A percentile compares a stretch with the other conserved stretches of the same genome.
phyloP scores from a whole-genome alignment of 2,329 filamentous ascomycete genomes.

The Claviceps sp. region DNA sequence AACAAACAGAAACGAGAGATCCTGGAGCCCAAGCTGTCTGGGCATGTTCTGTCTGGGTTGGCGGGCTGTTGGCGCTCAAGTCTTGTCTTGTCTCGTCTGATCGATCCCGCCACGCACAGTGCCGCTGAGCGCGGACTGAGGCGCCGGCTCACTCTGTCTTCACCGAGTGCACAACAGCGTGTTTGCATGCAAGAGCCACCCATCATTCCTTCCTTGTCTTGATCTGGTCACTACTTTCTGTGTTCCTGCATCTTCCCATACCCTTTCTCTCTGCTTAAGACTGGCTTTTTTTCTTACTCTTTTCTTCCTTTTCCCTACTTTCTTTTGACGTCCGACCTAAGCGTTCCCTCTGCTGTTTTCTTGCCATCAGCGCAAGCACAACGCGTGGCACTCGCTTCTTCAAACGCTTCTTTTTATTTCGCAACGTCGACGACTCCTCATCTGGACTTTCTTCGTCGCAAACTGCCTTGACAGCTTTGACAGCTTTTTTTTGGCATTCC shows the following conservation, averaged over 20 bases:
- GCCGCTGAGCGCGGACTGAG: no score
- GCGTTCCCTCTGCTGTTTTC: no score
- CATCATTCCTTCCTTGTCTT: conserved; percentile 4
- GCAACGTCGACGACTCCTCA: no score
- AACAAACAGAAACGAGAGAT: no score
- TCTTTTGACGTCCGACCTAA: no score
- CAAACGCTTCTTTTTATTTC: no score
- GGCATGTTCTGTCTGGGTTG: background rate
- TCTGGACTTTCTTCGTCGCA: background rate
- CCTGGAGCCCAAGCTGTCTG: background rate
- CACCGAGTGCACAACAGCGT: background rate
- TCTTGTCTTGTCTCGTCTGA: no score
- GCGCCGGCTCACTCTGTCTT: no score
- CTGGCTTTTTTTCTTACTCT: background rate
- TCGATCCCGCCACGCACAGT: no score
- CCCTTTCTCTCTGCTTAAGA: background rate
- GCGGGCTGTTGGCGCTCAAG: background rate
- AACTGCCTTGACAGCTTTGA: background rate
- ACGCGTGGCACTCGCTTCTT: no score
- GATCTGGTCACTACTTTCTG: background rate
- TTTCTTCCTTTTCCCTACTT: background rate
- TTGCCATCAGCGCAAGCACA: no score
- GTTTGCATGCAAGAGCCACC: background rate
- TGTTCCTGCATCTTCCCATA: background rate
- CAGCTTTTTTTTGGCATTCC: background rate